Conservation (phyloP, 306 rosid species). For the Casuarina cunninghamiana region DNA sequence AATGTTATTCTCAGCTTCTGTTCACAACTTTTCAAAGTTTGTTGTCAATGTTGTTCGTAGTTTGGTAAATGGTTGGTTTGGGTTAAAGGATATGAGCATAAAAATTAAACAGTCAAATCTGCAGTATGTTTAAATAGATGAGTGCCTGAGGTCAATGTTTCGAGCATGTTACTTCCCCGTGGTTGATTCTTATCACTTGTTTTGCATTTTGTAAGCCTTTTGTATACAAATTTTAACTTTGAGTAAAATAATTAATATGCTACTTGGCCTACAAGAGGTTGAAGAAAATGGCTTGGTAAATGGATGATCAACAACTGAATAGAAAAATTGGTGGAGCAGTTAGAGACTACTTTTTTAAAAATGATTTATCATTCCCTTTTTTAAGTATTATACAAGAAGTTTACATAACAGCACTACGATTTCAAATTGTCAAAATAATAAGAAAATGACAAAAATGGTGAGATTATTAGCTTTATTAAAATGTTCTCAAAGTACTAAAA, state of each 20-base stretch:
- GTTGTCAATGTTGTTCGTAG: too few species aligned
- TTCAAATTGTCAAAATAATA: constrained; percentile 21
- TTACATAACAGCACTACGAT: constrained; percentile 13
- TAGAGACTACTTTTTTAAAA: constrained; percentile 32
- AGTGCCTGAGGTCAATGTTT: too few species aligned
- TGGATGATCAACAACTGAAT: constrained; percentile 35
- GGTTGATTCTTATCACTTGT: neutral
- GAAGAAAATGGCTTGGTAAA: constrained; percentile 30
- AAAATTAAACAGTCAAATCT: too few species aligned
- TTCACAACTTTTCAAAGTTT: too few species aligned
- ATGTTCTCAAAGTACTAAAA: too few species aligned
- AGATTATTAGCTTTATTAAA: too few species aligned
- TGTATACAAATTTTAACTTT: neutral
- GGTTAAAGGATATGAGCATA: too few species aligned
- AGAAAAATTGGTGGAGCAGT: constrained; percentile 44
- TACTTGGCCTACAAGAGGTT: constrained; percentile 22
- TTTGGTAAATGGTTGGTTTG: too few species aligned
- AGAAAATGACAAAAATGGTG: constrained; percentile 43
- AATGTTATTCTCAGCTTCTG: too few species aligned
- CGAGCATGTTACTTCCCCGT: too few species aligned
- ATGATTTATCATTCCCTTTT: neutral
- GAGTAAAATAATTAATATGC: neutral
- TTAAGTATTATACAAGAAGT: constrained; percentile 21
- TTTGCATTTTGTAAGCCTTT: neutral
- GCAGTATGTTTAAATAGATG: too few species aligned